Conservation (phyloP, 305 asterid genomes). For the Rubia tinctorum region DNA sequence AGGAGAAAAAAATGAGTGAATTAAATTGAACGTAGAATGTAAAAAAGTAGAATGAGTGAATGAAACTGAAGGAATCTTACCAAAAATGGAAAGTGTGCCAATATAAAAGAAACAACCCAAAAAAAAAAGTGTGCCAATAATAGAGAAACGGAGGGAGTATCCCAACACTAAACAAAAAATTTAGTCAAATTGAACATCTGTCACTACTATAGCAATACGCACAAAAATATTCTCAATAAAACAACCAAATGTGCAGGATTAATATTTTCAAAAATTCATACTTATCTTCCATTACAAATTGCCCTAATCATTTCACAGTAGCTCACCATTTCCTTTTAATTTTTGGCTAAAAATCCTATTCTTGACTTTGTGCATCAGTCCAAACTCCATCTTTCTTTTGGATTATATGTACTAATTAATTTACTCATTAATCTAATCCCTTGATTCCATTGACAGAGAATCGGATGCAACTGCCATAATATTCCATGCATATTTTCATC, state of each 20-base stretch:
- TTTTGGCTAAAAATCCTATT: background rate
- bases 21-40: no score
- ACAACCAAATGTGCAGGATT: background rate
- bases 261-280: background rate
- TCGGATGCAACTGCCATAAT: slow-evolving; percentile 9
- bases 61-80: no score
- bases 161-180: background rate
- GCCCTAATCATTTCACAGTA: background rate
- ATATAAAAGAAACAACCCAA: no score
- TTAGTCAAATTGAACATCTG: background rate
- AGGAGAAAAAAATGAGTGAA: no score
- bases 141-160: no score
- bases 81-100: no score
- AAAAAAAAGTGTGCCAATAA: no score
- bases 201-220: background rate
- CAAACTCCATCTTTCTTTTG: slow-evolving; percentile 15
- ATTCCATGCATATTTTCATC: slow-evolving; percentile 6
- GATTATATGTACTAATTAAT: background rate
- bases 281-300: no score
- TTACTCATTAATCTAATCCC: background rate
- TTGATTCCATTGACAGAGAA: slow-evolving; percentile 11
- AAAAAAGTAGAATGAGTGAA: no score
- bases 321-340: background rate
- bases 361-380: slow-evolving; percentile 13
- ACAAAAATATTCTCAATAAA: background rate